These are phyloP conservation scores for Otatea glauca DNA, from an alignment of 176 grass and related monocot species.

Conservation along the genomic window DNA sequence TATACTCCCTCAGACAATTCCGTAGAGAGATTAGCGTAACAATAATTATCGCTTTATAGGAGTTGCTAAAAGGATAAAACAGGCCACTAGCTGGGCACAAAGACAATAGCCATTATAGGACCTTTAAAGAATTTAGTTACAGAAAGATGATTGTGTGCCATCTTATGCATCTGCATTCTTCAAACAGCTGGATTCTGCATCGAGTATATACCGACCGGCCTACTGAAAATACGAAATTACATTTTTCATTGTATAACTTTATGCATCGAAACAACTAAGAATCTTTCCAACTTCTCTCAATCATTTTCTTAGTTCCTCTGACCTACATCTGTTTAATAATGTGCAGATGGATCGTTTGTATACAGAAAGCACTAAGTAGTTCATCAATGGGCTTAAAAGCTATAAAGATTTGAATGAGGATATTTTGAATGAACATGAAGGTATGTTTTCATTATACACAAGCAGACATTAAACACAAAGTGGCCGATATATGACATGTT, in stretches of 20 bases:
- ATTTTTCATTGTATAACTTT: neutral
- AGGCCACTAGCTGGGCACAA: neutral
- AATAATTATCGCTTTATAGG: neutral
- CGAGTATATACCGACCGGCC: neutral
- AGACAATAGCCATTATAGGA: neutral
- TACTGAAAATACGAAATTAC: neutral
- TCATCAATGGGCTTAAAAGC: neutral
- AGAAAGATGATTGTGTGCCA: neutral
- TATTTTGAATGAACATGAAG: neutral
- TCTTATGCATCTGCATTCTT: neutral
- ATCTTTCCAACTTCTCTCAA: neutral
- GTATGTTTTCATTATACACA: neutral
- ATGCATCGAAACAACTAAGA: neutral
- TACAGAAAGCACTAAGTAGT: neutral
- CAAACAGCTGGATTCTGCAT: neutral
- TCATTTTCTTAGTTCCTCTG: neutral
- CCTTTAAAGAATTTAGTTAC: neutral
- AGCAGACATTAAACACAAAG: neutral
- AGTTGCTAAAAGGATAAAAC: neutral
- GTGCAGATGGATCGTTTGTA: neutral
- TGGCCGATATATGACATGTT: neutral
- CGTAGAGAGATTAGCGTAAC: neutral
- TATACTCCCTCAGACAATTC: neutral
- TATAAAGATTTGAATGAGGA: neutral
- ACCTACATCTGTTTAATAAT: neutral